Base-by-base conservation (phyloP, 192 early-diverging fungal genomes). In the Dimargaris verticillata region DNA sequence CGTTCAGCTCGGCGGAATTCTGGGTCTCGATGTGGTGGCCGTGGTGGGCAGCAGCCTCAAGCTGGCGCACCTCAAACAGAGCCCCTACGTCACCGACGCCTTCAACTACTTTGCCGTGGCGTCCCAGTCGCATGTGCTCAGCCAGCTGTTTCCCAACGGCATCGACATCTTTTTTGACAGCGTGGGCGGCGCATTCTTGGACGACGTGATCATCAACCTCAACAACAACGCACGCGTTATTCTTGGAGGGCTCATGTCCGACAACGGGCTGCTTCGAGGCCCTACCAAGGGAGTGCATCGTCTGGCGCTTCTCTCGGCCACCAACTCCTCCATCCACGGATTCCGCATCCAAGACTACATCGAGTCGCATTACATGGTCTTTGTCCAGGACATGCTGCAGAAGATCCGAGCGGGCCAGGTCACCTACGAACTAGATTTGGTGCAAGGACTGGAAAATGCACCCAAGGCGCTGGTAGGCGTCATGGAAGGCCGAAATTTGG, bases 101-200 rank as follows among this genome's bases (percentile, higher is more conserved):
- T 85, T 95, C 78, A 95, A 95, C 78, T 95, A 93, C 82, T 93
- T 90, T 69, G 89, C 81, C 10, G 74, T 71, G 15, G 74, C 70
- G 12, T 60, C 66, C 43, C 58, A 66, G 18, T 59, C 63, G 1
- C 67, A 66, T 0, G 79, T 74, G 25, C 80, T 95, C 43, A 70
- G 55, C 28, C 66, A 79, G 66, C 66, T 71, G 5, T 80, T 78
- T 33, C 90, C 90, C 28, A 67, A 88, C 9, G 90, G 92, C 33
- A 77, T 94, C 50, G 91, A 94, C 63, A 79, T 92, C 20, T 92
- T 91, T 62, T 91, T 83, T 71, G 88, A 93, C 59, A 78, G 85
- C 43, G 87, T 92, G 28, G 86, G 84, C 54, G 92, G 90, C 38
- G 82, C 85, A 68, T 76, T 75, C 59, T 72, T 95, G 6, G 89